Base-by-base conservation (phyloP, 2,329 filamentous ascomycete genomes). In the Anthostomella pinea region DNA sequence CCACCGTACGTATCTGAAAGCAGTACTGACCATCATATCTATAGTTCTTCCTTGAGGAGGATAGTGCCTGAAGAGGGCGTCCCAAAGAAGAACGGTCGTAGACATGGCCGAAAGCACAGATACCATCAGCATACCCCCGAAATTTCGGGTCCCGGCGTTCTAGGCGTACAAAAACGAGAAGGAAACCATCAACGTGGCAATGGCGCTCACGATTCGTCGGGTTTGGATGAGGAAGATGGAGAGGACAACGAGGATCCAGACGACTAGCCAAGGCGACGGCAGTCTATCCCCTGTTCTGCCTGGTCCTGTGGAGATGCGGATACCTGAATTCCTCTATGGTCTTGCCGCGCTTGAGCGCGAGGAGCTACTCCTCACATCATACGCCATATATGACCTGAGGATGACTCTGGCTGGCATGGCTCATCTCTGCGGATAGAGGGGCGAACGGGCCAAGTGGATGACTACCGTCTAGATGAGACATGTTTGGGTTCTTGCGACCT, bases 1-100 rank as follows among this genome's bases (percentile, higher is more conserved):
- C 23, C 19, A 16, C 16, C 8, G 21, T 41, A 17, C 32, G 8
- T 26, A 18, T 24, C 18, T 16, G 11, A 16, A 32, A n/a, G n/a
- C n/a, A n/a, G n/a, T 13, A 42, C 41, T 47, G 38, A 44, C 38
- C 37, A 40, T 28, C 52, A 33, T 4, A n/a, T n/a, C n/a, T 16
- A 26, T 41, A 87, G 83, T 96, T 95, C 83, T 97, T 97, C 85
- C 67, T 97, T 65, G 91, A 97, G 65, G 90, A 96, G 59, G 60
- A 59, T 39, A 69, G 67, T 60, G 72, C 68, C 67, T 75, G 70
- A 79, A 87, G 72, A 78, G 73, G 76, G 73, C 74, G 63, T 74
- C 62, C 64, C 68, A 55, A 57, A 71, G 55, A 62, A 68, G 53
- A 60, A 68, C 45, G 49, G 54, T 45, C 50, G 52, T 34, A 45